These are phyloP conservation scores for Lablab purpureus DNA, from an alignment of 306 rosid species.

Conservation along the genomic window DNA sequence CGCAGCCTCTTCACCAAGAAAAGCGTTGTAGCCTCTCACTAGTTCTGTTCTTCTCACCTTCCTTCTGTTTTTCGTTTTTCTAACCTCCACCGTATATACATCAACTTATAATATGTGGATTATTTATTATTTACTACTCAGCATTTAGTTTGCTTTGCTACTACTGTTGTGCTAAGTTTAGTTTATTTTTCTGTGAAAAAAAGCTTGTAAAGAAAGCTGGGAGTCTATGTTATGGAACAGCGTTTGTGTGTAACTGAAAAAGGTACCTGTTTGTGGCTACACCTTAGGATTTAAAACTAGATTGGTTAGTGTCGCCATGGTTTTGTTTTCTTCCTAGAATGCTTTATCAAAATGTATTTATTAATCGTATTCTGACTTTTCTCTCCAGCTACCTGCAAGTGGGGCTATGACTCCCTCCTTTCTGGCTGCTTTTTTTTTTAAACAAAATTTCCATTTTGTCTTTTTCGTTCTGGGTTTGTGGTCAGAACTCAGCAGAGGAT, in stretches of 20 bases:
- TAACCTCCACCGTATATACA: not conserved
- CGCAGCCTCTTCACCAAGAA: conserved; percentile 77
- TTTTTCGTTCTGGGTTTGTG: conserved; percentile 24
- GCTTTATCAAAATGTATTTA: conserved; percentile 4
- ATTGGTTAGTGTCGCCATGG: conserved; percentile 24
- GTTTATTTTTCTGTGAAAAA: no score
- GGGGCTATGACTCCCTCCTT: conserved; percentile 17
- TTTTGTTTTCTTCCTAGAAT: conserved; percentile 13
- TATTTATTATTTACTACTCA: no score
- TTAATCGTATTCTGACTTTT: conserved; percentile 4
- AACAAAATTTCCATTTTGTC: not conserved
- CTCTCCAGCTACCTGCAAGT: not conserved
- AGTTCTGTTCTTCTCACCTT: conserved; percentile 9
- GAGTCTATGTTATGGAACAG: conserved; percentile 15
- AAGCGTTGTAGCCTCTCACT: conserved; percentile 56
- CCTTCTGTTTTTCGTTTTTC: not conserved
- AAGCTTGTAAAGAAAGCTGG: conserved; percentile 14
- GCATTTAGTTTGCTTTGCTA: no score
- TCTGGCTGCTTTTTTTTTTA: not conserved
- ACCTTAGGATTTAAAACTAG: conserved; percentile 23
- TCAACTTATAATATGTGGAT: no score
- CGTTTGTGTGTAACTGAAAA: conserved; percentile 29
- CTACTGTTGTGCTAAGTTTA: no score
- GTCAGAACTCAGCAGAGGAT: conserved; percentile 19
- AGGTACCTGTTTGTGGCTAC: conserved; percentile 14